These are phyloP conservation scores for Neostapfia colusana DNA, from an alignment of 176 grass and related monocot species.

Conservation along the genomic window DNA sequence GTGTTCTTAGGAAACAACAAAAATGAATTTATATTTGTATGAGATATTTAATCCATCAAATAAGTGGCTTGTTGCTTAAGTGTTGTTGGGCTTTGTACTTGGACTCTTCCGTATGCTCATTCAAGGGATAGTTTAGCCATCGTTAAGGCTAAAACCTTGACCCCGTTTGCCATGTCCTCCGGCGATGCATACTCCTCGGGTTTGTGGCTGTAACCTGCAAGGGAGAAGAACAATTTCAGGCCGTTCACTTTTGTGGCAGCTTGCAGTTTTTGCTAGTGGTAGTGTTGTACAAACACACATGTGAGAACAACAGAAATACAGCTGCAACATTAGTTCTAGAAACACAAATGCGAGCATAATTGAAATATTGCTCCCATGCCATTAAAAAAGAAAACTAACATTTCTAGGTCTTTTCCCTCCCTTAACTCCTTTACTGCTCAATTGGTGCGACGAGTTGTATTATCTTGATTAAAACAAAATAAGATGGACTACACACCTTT, in stretches of 20 bases:
- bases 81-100: background rate
- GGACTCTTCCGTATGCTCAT: constrained; percentile 14
- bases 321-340: background rate
- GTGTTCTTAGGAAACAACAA: no score
- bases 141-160: constrained; percentile 78
- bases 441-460: background rate
- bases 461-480: background rate
- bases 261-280: background rate
- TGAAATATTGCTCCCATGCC: background rate
- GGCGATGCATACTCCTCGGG: constrained; percentile 79
- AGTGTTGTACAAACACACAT: background rate
- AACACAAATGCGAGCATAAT: background rate
- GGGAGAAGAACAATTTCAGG: background rate
- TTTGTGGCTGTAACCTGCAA: constrained; percentile 92
- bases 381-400: background rate
- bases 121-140: constrained; percentile 77
- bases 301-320: background rate
- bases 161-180: constrained; percentile 77
- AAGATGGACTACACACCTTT: constrained; percentile 63
- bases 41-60: no score
- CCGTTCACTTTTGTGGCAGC: background rate
- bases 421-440: background rate
- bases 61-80: constrained; percentile 5
- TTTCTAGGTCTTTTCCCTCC: background rate
- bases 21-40: no score